Evolutionary conservation across 1,284 basidiomycete genomes (phyloP), one percentile per base, ranked within the genome.

Genomic region (Mycena sp.): DNA sequence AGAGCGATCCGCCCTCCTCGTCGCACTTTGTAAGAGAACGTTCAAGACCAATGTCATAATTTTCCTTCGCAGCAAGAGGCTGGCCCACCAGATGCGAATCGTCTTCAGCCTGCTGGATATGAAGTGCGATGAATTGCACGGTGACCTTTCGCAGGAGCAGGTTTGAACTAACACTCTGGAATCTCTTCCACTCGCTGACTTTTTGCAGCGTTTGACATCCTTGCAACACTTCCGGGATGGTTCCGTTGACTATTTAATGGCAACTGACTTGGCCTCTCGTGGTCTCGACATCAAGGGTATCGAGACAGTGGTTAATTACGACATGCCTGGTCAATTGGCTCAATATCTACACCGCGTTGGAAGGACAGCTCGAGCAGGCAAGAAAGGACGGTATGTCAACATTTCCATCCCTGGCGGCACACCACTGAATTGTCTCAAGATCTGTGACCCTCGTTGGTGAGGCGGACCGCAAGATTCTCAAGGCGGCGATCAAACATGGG

Each of bases 281-380:
- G 96, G 96, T 78, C 84, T 99, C 30, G 96, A 99, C 80, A 98
- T 99, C 81, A 97, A 96, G 72, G 96, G 96, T 19, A 92, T 98
- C n/a, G 93, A 98, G 73, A 96, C 95, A 0, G 95, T 99, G 61
- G 95, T 98, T 75, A 99, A 99, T 78, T 98, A 96, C 75, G 96
- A 99, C 77, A 98, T 99, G 96, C 96, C 97, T 4, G 87, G 88
- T 19, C 94, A 97, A 73, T 83, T 98, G 41, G 90, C 95, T 12
- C 95, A 96, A 72, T 99, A 99, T 79, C 84, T 98, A 37, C 97
- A 99, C 78, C 92, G 97, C 63, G 96, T 99, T 25, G 97, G 97
- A 70, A 88, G 97, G 77, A 99, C 97, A 37, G 97, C 97, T 21
- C 91, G 97, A 77, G 97, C 97, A 3, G 96, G 97, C 4, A 88